These are phyloP conservation scores for Arthrobotrys iridis DNA, from an alignment of 2,329 filamentous ascomycete genomes.

Conservation along the genomic window DNA sequence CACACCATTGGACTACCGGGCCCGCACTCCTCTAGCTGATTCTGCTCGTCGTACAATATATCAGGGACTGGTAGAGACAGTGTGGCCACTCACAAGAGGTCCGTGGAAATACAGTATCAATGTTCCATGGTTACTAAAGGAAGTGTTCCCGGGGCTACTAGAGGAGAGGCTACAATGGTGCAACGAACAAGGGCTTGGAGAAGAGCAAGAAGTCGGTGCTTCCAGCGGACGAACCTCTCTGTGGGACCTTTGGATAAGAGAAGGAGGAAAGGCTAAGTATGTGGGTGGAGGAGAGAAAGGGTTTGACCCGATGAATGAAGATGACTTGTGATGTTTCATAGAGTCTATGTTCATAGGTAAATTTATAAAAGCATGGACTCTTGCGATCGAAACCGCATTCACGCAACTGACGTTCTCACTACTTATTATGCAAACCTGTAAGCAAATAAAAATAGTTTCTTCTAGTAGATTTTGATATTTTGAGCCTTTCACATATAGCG, in stretches of 20 bases:
- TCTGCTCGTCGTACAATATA: no score
- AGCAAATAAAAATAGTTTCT: no score
- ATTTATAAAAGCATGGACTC: background rate
- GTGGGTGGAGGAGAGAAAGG: background rate
- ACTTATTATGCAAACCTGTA: no score
- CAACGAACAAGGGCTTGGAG: background rate
- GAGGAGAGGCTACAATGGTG: background rate
- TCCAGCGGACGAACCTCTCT: background rate
- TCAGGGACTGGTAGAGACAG: background rate
- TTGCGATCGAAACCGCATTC: no score
- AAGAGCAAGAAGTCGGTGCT: background rate
- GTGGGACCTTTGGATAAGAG: background rate
- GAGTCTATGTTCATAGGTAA: background rate
- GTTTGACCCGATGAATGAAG: background rate
- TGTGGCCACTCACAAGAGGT: constrained; percentile 12
- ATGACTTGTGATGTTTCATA: background rate
- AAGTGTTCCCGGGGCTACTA: background rate
- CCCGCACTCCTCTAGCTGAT: no score
- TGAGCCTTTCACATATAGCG: no score
- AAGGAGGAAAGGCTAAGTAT: background rate
- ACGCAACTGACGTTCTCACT: no score
- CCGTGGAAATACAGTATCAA: constrained; percentile 22
- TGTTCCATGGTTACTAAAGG: background rate
- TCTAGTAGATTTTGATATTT: no score
- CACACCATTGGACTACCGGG: no score